Conservation (phyloP, 164 flowering plant genomes). For the Stephania yunnanensis region DNA sequence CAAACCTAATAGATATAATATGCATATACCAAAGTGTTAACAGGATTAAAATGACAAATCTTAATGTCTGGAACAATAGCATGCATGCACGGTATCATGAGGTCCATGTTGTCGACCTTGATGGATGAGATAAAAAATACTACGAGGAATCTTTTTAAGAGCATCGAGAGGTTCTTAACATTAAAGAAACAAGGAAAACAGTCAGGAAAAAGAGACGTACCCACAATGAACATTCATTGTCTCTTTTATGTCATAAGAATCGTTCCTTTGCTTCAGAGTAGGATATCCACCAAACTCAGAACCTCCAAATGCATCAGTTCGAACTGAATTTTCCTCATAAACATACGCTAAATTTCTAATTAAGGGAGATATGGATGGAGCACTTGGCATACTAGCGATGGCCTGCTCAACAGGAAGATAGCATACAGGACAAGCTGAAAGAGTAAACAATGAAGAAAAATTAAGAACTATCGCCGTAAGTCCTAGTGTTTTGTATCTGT, state of each 20-base stretch:
- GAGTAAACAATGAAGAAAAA: conserved; percentile 9
- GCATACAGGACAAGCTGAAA: conserved; percentile 94
- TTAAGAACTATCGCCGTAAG: not conserved
- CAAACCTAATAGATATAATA: conserved; percentile 49
- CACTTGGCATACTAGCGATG: conserved; percentile 56
- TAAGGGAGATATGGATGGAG: conserved; percentile 57
- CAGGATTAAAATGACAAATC: not conserved
- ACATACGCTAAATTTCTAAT: conserved; percentile 57
- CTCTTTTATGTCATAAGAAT: conserved; percentile 76
- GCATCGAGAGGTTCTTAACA: not conserved
- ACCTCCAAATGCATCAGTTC: conserved; percentile 62
- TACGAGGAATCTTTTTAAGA: not conserved
- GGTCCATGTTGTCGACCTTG: not conserved
- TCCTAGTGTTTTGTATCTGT: not conserved
- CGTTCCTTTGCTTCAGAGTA: conserved; percentile 66
- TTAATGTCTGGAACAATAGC: not conserved
- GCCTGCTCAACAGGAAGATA: conserved; percentile 82
- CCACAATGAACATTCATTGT: conserved; percentile 96
- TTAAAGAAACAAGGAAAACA: not conserved
- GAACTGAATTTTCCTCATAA: conserved; percentile 45
- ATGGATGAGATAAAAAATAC: not conserved
- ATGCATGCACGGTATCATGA: not conserved
- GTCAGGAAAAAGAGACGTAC: conserved; percentile 37
- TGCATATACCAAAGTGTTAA: not conserved
- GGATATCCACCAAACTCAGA: conserved; percentile 98